phyloP scores from a whole-genome alignment of 257 asterid species.

The Buddleja alternifolia region DNA sequence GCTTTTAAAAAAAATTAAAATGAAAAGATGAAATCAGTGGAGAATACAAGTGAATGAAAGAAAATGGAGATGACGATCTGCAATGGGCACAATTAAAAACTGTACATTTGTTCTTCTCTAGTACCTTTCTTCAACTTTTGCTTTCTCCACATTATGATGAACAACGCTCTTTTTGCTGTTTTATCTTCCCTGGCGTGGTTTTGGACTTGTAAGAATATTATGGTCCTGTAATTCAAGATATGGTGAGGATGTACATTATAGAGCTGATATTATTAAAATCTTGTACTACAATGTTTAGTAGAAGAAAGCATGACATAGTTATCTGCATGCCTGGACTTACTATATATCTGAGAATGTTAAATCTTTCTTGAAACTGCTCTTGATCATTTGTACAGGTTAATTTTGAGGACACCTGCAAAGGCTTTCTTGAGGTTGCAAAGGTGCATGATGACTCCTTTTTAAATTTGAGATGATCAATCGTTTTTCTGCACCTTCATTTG shows the following conservation, averaged over 20 bases:
- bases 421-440: conserved; percentile 96
- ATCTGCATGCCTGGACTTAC: conserved; percentile 18
- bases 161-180: neutral
- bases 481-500: neutral
- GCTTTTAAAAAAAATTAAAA: neutral
- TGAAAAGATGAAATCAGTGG: neutral
- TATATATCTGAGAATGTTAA: conserved; percentile 13
- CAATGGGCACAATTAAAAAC: neutral
- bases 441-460: conserved; percentile 42
- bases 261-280: neutral
- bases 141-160: neutral
- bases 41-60: conserved; percentile 1
- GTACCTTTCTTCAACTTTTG: neutral
- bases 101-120: neutral
- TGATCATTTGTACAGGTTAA: conserved; percentile 60
- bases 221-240: neutral
- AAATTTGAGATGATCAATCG: conserved; percentile 2
- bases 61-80: neutral
- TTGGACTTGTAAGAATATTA: neutral
- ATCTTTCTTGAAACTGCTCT: conserved; percentile 29
- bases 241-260: neutral
- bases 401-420: conserved; percentile 99
- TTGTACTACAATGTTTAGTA: conserved; percentile 23
- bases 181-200: conserved; percentile 4
- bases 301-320: conserved; percentile 4